Conservation (phyloP, 139 green algal species). For the Desmodesmus armatus region DNA sequence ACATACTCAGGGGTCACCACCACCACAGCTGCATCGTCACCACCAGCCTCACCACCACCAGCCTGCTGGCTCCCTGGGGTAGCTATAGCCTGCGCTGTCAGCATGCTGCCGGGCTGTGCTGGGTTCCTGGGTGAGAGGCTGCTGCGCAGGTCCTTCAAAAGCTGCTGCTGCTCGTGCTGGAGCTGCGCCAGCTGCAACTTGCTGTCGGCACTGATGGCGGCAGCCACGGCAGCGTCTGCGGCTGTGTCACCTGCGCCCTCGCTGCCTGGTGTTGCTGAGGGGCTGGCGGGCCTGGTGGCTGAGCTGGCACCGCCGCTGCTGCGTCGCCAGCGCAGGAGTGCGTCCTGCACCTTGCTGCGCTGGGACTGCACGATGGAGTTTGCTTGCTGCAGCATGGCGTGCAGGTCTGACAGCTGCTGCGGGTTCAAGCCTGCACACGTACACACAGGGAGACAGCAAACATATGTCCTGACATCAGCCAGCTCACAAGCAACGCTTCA, state of each 20-base stretch:
- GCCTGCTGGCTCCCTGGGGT: no score
- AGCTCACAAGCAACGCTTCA: no score
- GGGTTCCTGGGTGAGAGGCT: slow-evolving; percentile 14
- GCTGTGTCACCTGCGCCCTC: not conserved
- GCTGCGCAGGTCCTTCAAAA: slow-evolving; percentile 18
- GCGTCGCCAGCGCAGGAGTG: not conserved
- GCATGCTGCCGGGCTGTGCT: not conserved
- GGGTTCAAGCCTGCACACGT: not conserved
- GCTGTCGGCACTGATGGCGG: not conserved
- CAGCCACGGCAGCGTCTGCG: no score
- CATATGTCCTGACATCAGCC: no score
- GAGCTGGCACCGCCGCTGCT: not conserved
- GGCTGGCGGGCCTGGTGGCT: no score
- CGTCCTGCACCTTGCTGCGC: not conserved
- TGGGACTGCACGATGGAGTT: slow-evolving; percentile 17
- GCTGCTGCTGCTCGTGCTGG: slow-evolving; percentile 19
- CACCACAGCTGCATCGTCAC: not conserved
- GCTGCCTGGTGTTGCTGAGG: not conserved
- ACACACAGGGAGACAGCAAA: no score
- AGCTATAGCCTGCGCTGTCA: not conserved
- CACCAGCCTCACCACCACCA: not conserved
- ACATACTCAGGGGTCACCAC: slow-evolving; percentile 9
- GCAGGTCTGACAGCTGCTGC: not conserved
- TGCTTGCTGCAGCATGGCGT: slow-evolving; percentile 9
- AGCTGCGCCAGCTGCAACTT: slow-evolving; percentile 6